A percentile compares a stretch with the other conserved stretches of the same genome.
Evolutionary conservation across 108 stramenopile species (phyloP).

Genomic region (Skeletonema grethae): DNA sequence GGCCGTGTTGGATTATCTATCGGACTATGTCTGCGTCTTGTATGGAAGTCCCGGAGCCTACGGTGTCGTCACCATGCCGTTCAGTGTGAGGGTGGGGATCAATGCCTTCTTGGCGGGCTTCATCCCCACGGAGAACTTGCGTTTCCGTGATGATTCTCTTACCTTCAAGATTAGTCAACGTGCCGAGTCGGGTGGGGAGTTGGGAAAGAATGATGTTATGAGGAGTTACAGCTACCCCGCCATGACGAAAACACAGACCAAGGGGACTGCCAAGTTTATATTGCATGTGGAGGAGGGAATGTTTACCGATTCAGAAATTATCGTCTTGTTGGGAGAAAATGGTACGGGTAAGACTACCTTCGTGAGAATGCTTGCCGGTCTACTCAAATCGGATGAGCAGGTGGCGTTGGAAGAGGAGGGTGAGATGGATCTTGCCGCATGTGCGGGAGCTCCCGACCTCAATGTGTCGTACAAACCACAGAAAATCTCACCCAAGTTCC

Average conservation of each 20-base stretch:
- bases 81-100: constrained; percentile 97
- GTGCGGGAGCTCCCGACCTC: constrained; percentile 91
- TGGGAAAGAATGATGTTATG: constrained; percentile 75
- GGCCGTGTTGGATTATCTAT: constrained; percentile 98
- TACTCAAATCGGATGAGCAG: constrained; percentile 94
- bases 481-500: constrained; percentile 97
- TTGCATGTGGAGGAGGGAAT: constrained; percentile 93
- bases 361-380: constrained; percentile 96
- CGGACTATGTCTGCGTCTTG: constrained; percentile 98
- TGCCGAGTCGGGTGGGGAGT: constrained; percentile 61
- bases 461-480: constrained; percentile 99
- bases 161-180: constrained; percentile 96
- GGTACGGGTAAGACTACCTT: constrained; percentile 96
- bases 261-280: constrained; percentile 84
- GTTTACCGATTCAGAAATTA: constrained; percentile 98
- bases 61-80: constrained; percentile 99
- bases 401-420: constrained; percentile 77
- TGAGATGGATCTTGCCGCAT: constrained; percentile 76
- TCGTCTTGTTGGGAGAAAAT: constrained; percentile 98
- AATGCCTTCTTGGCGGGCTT: constrained; percentile 99
- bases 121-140: constrained; percentile 98
- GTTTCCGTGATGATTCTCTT: constrained; percentile 96
- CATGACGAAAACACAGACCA: constrained; percentile 97
- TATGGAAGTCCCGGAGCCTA: constrained; percentile 96
- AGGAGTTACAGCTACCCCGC: constrained; percentile 86